phyloP scores from a whole-genome alignment of 768 basidiomycete genomes.

The Lentinus brumalis region DNA sequence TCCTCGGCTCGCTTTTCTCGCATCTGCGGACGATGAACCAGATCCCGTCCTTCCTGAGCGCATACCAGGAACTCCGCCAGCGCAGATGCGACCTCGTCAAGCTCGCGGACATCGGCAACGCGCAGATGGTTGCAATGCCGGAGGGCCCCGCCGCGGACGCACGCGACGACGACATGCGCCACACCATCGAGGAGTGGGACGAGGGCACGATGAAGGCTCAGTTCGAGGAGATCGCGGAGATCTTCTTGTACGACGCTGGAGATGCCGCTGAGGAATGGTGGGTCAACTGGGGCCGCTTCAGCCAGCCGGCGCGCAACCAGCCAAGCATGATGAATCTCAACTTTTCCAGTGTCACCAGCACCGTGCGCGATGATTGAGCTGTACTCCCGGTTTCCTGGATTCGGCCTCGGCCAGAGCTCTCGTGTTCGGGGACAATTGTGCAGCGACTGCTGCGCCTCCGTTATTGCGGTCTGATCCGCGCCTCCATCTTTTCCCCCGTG shows the following conservation, averaged over 20 bases:
- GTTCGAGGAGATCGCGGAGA: slow-evolving; percentile 54
- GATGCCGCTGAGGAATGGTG: slow-evolving; percentile 69
- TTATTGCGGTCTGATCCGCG: too few species aligned
- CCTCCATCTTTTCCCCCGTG: too few species aligned
- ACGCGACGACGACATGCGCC: slow-evolving; percentile 44
- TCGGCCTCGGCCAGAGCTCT: too few species aligned
- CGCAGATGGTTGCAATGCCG: slow-evolving; percentile 47
- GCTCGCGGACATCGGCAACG: slow-evolving; percentile 47
- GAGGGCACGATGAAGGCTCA: slow-evolving; percentile 45
- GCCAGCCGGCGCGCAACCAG: slow-evolving; percentile 35
- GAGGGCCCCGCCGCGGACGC: slow-evolving; percentile 44
- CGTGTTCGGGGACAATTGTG: too few species aligned
- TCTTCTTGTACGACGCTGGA: slow-evolving; percentile 53
- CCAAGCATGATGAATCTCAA: slow-evolving; percentile 15
- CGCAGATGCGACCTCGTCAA: slow-evolving; percentile 50
- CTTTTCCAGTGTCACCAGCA: slow-evolving; percentile 17
- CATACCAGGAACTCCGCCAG: slow-evolving; percentile 61
- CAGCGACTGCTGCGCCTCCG: too few species aligned
- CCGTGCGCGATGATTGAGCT: not conserved
- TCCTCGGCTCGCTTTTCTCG: slow-evolving; percentile 60
- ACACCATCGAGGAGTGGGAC: slow-evolving; percentile 45
- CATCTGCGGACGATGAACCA: slow-evolving; percentile 49
- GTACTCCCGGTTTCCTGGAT: too few species aligned
- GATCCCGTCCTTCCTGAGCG: slow-evolving; percentile 51
- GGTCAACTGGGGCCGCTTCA: slow-evolving; percentile 56